These are phyloP conservation scores for Singerocomus rubriflavus DNA, from an alignment of 1,284 basidiomycete genomes.

Conservation along the genomic window DNA sequence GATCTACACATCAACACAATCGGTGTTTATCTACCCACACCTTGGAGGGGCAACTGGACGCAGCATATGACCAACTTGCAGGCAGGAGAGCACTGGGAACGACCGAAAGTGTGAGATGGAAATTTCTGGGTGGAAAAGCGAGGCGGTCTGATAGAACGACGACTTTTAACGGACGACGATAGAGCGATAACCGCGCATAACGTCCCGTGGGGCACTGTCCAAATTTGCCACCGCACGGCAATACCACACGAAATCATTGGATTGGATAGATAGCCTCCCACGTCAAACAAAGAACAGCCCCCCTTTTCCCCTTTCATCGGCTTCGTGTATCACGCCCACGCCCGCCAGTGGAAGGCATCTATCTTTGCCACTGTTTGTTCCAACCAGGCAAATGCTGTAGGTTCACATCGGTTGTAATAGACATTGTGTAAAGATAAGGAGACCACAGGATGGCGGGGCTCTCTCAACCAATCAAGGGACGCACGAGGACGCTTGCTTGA, in stretches of 20 bases:
- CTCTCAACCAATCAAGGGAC: neutral
- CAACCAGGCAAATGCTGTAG: neutral
- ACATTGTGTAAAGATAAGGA: neutral
- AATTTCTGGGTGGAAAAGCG: neutral
- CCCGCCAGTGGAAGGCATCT: too few relatives aligned
- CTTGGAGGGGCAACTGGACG: neutral
- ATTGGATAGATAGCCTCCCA: neutral
- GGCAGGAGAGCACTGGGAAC: neutral
- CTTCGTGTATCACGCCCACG: neutral
- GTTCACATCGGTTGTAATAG: neutral
- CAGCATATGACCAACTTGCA: neutral
- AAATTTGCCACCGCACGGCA: neutral
- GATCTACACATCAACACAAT: too few relatives aligned
- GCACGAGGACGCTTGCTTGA: neutral
- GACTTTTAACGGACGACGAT: neutral
- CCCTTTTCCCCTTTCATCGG: neutral
- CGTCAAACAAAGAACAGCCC: neutral
- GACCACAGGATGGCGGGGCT: neutral
- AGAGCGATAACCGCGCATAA: too few relatives aligned
- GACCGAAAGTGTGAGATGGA: neutral
- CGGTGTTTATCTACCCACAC: too few relatives aligned
- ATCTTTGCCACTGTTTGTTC: neutral
- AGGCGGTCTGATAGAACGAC: neutral
- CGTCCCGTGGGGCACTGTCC: too few relatives aligned
- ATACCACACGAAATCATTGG: neutral